Percentiles rank a stretch among this genome's conserved stretches.
These are phyloP conservation scores for Alternaria postmessia DNA, from an alignment of 2,329 filamentous ascomycete genomes.

Conservation along the genomic window DNA sequence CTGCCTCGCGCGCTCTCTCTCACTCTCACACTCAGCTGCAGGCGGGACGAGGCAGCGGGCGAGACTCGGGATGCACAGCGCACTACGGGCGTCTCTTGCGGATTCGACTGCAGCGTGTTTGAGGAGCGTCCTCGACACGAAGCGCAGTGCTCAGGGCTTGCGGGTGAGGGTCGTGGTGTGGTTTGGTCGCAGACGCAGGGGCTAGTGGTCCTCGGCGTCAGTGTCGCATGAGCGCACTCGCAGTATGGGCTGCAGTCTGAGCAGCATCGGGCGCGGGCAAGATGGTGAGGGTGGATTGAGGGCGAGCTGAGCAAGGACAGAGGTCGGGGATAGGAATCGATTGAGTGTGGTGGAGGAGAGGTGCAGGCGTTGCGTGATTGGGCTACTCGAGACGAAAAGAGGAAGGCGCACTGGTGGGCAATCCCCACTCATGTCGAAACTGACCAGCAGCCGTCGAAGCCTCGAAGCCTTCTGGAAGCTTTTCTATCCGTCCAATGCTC, in stretches of 20 bases:
- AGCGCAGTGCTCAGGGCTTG: slow-evolving; percentile 1
- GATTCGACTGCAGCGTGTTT: slow-evolving; percentile 3
- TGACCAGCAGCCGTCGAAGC: slow-evolving; percentile 17
- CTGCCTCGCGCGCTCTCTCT: slow-evolving; percentile 5
- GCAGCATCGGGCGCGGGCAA: slow-evolving; percentile 40
- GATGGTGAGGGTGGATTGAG: slow-evolving; percentile 3
- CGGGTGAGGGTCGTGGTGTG: slow-evolving; percentile 1
- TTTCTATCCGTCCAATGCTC: slow-evolving; percentile 13
- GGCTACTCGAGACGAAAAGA: slow-evolving; percentile 20
- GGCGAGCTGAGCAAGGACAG: slow-evolving; percentile 7
- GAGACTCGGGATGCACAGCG: background rate
- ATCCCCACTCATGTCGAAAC: slow-evolving; percentile 17
- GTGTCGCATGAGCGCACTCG: slow-evolving; percentile 47
- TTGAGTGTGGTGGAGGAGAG: slow-evolving; percentile 16
- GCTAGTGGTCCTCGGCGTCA: slow-evolving; percentile 33
- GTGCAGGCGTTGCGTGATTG: slow-evolving; percentile 17
- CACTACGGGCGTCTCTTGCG: background rate
- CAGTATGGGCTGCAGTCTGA: slow-evolving; percentile 34
- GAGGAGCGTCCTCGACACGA: slow-evolving; percentile 7
- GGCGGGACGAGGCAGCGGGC: slow-evolving; percentile 1
- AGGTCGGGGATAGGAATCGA: slow-evolving; percentile 4
- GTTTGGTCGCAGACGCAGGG: slow-evolving; percentile 21
- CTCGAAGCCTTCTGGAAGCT: slow-evolving; percentile 27
- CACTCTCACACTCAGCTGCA: background rate
- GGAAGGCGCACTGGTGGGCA: slow-evolving; percentile 8